phyloP scores from a whole-genome alignment of 2,329 filamentous ascomycete species.

The Arachnomyces sp. region DNA sequence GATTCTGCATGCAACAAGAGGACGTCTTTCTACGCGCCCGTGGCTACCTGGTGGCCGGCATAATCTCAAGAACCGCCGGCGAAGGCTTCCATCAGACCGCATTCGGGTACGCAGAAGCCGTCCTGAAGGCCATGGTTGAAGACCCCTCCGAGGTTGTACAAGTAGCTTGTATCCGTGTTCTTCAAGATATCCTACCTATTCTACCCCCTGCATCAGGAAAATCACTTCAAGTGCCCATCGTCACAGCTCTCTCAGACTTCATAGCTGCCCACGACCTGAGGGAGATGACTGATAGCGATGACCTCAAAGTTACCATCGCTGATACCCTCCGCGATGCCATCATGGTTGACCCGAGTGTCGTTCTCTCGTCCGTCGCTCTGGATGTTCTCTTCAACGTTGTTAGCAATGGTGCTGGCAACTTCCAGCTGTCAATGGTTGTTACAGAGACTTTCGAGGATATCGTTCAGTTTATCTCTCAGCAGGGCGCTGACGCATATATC shows the following conservation, averaged over 20 bases:
- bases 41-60: slow-evolving; percentile 77
- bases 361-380: slow-evolving; percentile 61
- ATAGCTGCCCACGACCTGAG: slow-evolving; percentile 70
- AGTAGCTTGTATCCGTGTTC: slow-evolving; percentile 78
- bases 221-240: slow-evolving; percentile 53
- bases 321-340: slow-evolving; percentile 81
- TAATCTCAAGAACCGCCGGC: slow-evolving; percentile 61
- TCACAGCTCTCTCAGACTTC: slow-evolving; percentile 59
- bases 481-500: slow-evolving; percentile 60
- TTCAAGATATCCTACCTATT: slow-evolving; percentile 59
- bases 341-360: slow-evolving; percentile 65
- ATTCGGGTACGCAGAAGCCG: slow-evolving; percentile 42
- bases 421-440: slow-evolving; percentile 80
- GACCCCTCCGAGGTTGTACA: slow-evolving; percentile 83
- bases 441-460: slow-evolving; percentile 89
- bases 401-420: slow-evolving; percentile 79
- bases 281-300: slow-evolving; percentile 81
- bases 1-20: slow-evolving; percentile 61
- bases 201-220: slow-evolving; percentile 43
- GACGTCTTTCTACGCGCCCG: slow-evolving; percentile 75
- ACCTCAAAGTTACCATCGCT: slow-evolving; percentile 81
- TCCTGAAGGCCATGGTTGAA: slow-evolving; percentile 63
- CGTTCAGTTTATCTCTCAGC: slow-evolving; percentile 57
- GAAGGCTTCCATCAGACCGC: slow-evolving; percentile 41
- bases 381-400: slow-evolving; percentile 83